Evolutionary conservation across 2,329 filamentous ascomycete genomes (phyloP).

Genomic region (Torrubiella hemipterigena): DNA sequence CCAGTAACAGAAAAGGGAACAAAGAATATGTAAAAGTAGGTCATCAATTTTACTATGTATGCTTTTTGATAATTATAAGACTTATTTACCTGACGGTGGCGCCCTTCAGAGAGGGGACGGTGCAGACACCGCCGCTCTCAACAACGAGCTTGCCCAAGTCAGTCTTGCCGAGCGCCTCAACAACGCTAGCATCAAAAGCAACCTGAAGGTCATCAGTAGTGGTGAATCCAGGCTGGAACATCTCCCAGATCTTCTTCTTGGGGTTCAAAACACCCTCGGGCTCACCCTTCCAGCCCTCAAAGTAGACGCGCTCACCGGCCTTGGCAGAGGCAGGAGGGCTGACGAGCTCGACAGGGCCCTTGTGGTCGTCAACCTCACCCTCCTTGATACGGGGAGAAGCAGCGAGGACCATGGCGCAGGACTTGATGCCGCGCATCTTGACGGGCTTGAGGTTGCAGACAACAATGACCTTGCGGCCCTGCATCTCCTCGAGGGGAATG

Average conservation of each 20-base stretch:
- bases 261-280: slow-evolving; percentile 91
- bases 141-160: slow-evolving; percentile 61
- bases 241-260: slow-evolving; percentile 99
- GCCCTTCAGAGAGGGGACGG: slow-evolving; percentile 66
- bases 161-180: slow-evolving; percentile 65
- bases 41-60: no score
- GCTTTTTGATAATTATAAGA: neutral
- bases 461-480: slow-evolving; percentile 85
- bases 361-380: slow-evolving; percentile 76
- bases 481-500: slow-evolving; percentile 90
- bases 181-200: slow-evolving; percentile 68
- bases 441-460: slow-evolving; percentile 98
- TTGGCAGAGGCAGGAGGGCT: slow-evolving; percentile 64
- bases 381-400: slow-evolving; percentile 76
- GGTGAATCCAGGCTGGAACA: slow-evolving; percentile 89
- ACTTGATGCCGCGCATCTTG: slow-evolving; percentile 86
- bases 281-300: slow-evolving; percentile 89
- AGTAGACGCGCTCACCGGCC: slow-evolving; percentile 81
- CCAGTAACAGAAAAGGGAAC: no score
- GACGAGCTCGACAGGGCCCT: slow-evolving; percentile 85
- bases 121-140: slow-evolving; percentile 67
- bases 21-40: no score
- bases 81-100: slow-evolving; percentile 64
- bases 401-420: slow-evolving; percentile 81
- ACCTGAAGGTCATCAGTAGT: slow-evolving; percentile 74